Conservation (phyloP, 1,284 basidiomycete genomes). For the Trametes versicolor region DNA sequence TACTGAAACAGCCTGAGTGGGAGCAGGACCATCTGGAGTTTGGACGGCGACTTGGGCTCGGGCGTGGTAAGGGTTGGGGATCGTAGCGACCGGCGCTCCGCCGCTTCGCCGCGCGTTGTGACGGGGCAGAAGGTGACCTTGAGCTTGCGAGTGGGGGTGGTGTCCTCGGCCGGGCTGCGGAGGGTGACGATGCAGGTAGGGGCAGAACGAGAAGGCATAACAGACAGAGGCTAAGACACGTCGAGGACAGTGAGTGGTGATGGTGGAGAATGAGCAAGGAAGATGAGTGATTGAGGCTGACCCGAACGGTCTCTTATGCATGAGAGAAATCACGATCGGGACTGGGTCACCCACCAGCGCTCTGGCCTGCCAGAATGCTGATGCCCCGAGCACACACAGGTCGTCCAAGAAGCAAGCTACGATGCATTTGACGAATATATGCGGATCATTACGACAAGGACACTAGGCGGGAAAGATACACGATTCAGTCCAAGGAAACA, state of each 20-base stretch:
- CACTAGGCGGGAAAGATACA: conserved; percentile 5
- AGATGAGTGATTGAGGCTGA: conserved; percentile 1
- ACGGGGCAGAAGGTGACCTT: conserved; percentile 20
- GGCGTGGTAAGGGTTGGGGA: neutral
- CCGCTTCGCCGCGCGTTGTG: conserved; percentile 10
- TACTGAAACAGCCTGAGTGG: conserved; percentile 13
- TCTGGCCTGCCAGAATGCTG: neutral
- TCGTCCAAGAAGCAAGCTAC: conserved; percentile 1
- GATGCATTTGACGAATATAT: neutral
- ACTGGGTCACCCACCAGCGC: neutral
- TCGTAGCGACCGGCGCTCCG: conserved; percentile 19
- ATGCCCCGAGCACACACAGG: neutral
- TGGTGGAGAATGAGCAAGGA: conserved; percentile 5
- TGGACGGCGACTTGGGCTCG: neutral
- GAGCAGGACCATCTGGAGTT: conserved; percentile 6
- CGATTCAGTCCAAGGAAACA: conserved; percentile 14
- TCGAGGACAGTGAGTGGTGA: neutral
- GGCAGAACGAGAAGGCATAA: conserved; percentile 5
- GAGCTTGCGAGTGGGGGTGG: conserved; percentile 4
- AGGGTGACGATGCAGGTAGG: conserved; percentile 17
- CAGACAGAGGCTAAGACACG: neutral
- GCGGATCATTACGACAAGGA: neutral
- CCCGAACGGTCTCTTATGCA: neutral
- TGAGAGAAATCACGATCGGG: conserved; percentile 1
- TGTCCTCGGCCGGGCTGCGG: conserved; percentile 11